These are phyloP conservation scores for Mariannaea elegans DNA, from an alignment of 2,329 filamentous ascomycete species.

Conservation along the genomic window DNA sequence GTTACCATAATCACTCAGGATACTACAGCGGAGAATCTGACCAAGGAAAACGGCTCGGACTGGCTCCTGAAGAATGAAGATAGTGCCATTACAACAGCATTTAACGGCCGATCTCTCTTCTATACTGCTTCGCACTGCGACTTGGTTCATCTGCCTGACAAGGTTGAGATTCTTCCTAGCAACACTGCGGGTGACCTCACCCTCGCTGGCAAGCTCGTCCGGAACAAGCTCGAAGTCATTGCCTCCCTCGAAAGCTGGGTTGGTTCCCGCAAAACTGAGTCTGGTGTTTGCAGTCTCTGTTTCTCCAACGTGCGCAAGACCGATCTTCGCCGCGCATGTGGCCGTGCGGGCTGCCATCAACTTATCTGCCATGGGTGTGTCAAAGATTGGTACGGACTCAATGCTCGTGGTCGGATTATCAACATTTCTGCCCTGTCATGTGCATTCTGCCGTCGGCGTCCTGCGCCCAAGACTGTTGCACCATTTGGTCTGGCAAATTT, in stretches of 20 bases:
- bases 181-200: conserved; percentile 37
- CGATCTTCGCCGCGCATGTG: conserved; percentile 53
- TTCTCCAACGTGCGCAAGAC: conserved; percentile 49
- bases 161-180: conserved; percentile 48
- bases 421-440: conserved; percentile 58
- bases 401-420: conserved; percentile 52
- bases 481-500: conserved; percentile 51
- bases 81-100: conserved; percentile 45
- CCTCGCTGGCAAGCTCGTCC: conserved; percentile 51
- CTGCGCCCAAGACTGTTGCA: conserved; percentile 47
- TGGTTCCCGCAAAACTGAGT: conserved; percentile 47
- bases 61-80: conserved; percentile 57
- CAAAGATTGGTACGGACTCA: conserved; percentile 57
- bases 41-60: conserved; percentile 50
- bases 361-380: conserved; percentile 53
- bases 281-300: conserved; percentile 56
- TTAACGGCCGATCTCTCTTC: conserved; percentile 53
- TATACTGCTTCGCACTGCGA: conserved; percentile 46
- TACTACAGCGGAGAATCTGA: conserved; percentile 49
- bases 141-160: conserved; percentile 44
- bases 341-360: conserved; percentile 54
- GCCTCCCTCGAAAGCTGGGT: conserved; percentile 49
- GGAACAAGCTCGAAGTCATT: conserved; percentile 49
- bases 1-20: conserved; percentile 49
- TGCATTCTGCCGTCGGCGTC: conserved; percentile 59